Evolutionary conservation across 1,284 basidiomycete species (phyloP).

Genomic region (Papiliotrema nemorosa): DNA sequence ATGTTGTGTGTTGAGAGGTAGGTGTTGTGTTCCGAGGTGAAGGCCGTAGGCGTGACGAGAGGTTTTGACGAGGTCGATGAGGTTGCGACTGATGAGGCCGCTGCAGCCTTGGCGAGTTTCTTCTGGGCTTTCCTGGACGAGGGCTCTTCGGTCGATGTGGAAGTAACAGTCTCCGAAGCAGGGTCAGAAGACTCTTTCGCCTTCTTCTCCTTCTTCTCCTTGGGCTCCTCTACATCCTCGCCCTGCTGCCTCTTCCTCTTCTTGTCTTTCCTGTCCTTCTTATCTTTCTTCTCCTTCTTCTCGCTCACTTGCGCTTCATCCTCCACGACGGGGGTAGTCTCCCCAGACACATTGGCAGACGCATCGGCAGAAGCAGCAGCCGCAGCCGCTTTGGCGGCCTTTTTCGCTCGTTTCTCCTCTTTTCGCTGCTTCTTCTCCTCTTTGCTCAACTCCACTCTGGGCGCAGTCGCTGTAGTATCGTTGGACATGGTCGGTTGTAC

Average conservation of each 20-base stretch:
- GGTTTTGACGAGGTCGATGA: slow-evolving; percentile 15
- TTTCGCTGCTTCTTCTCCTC: slow-evolving; percentile 33
- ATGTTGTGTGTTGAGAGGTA: slow-evolving; percentile 72
- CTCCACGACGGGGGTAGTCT: slow-evolving; percentile 16
- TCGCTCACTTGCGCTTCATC: slow-evolving; percentile 15
- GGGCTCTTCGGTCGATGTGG: slow-evolving; percentile 22
- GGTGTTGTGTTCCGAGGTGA: slow-evolving; percentile 54
- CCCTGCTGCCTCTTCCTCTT: slow-evolving; percentile 23
- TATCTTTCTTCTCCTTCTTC: slow-evolving; percentile 28
- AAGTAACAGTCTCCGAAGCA: slow-evolving; percentile 9
- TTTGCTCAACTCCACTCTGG: slow-evolving; percentile 27
- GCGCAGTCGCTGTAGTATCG: slow-evolving; percentile 19
- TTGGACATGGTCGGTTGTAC: slow-evolving; percentile 33
- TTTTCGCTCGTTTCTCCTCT: slow-evolving; percentile 36
- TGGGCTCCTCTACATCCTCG: not conserved
- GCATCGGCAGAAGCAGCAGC: slow-evolving; percentile 19
- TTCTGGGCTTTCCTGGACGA: slow-evolving; percentile 4
- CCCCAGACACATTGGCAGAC: not conserved
- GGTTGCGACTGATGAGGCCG: too few relatives aligned
- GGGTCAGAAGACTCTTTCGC: slow-evolving; percentile 18
- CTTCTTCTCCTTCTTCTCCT: slow-evolving; percentile 22
- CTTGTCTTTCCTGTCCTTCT: slow-evolving; percentile 21
- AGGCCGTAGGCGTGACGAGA: slow-evolving; percentile 21
- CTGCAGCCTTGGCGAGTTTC: slow-evolving; percentile 9
- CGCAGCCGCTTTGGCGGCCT: slow-evolving; percentile 28